phyloP scores from a whole-genome alignment of 139 green algal genomes.

The Pseudopediastrum boryanum region DNA sequence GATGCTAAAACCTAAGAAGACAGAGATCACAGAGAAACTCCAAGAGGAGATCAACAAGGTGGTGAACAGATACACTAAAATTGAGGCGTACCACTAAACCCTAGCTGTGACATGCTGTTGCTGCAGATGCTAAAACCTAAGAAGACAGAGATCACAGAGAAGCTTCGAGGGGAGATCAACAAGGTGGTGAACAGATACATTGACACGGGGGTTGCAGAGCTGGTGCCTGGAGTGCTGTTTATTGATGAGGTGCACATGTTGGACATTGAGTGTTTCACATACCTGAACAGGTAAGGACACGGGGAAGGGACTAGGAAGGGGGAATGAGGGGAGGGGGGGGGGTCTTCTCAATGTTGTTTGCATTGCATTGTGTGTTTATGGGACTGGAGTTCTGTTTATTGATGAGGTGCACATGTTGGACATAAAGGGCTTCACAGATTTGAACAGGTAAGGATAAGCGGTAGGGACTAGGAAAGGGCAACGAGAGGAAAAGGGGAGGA shows the following conservation, averaged over 20 bases:
- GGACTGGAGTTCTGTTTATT: slow-evolving; percentile 98
- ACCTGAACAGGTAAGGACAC: too few relatives aligned
- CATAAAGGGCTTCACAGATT: slow-evolving; percentile 99
- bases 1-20: slow-evolving; percentile 99
- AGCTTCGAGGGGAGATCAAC: slow-evolving; percentile 98
- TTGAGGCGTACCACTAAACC: too few relatives aligned
- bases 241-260: slow-evolving; percentile 99
- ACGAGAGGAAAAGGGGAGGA: too few relatives aligned
- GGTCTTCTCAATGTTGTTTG: too few relatives aligned
- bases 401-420: slow-evolving; percentile 99
- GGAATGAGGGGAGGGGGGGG: not conserved
- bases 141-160: slow-evolving; percentile 99
- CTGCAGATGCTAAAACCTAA: slow-evolving; percentile 97
- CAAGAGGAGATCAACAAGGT: slow-evolving; percentile 98
- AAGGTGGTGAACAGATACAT: slow-evolving; percentile 85
- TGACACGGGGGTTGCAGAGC: slow-evolving; percentile 84
- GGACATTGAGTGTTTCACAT: slow-evolving; percentile 99
- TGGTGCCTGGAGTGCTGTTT: slow-evolving; percentile 97
- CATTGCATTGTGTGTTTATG: too few relatives aligned
- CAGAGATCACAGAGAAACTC: slow-evolving; percentile 99
- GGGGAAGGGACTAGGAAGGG: too few relatives aligned
- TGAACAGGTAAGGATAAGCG: too few relatives aligned
- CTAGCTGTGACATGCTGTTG: too few relatives aligned
- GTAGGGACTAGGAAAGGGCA: too few relatives aligned
- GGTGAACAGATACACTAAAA: slow-evolving; percentile 72